phyloP scores from a whole-genome alignment of 2,329 filamentous ascomycete species.

The Aschersonia sp. region DNA sequence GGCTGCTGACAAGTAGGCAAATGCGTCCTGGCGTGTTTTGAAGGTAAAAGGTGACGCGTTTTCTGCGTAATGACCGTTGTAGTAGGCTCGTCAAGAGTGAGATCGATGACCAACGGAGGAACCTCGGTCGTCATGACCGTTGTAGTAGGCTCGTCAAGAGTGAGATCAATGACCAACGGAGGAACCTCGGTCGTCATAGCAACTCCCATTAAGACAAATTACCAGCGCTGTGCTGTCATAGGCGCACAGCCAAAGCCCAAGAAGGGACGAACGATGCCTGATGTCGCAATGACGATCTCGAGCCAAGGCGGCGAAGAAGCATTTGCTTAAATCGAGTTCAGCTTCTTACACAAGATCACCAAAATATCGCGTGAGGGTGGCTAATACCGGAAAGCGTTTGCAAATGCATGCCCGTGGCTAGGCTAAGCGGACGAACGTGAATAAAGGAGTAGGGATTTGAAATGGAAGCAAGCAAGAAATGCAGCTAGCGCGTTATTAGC shows the following conservation, averaged over 20 bases:
- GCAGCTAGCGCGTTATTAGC: no score
- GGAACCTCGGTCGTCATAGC: slow-evolving; percentile 12
- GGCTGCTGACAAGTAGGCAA: slow-evolving; percentile 8
- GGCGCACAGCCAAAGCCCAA: background rate
- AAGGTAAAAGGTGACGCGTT: slow-evolving; percentile 1
- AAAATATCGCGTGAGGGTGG: no score
- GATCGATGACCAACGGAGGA: slow-evolving; percentile 12
- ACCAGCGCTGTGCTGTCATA: background rate
- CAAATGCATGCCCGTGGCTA: no score
- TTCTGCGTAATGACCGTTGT: background rate
- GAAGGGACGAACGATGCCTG: no score
- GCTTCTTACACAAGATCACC: no score
- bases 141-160: slow-evolving; percentile 4
- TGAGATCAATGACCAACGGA: slow-evolving; percentile 16
- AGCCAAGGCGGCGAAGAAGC: no score
- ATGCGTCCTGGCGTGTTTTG: background rate
- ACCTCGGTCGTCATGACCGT: background rate
- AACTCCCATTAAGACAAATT: slow-evolving; percentile 10
- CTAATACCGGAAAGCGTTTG: no score
- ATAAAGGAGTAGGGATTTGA: no score
- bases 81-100: slow-evolving; percentile 6
- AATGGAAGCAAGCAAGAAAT: no score
- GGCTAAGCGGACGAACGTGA: no score
- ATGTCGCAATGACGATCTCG: no score
- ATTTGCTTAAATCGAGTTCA: no score